phyloP scores from a whole-genome alignment of 169 alveolate species.

The Eimeria brunetti region DNA sequence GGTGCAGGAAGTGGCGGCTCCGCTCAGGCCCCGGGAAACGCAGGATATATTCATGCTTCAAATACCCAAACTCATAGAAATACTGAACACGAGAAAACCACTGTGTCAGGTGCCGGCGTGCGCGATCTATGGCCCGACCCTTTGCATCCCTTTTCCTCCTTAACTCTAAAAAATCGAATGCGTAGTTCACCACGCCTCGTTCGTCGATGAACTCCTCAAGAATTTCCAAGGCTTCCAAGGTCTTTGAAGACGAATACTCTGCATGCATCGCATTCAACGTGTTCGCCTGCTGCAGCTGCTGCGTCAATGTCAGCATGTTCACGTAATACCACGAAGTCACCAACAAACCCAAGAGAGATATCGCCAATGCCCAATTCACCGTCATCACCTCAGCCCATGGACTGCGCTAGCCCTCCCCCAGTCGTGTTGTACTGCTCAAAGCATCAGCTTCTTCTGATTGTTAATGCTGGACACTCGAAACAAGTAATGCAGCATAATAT shows the following conservation, averaged over 20 bases:
- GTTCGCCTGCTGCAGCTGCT: conserved; percentile 74
- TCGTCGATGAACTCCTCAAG: conserved; percentile 79
- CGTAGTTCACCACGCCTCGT: conserved; percentile 55
- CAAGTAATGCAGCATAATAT: neutral
- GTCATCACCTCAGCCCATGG: conserved; percentile 18
- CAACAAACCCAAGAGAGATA: conserved; percentile 42
- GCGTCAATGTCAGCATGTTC: conserved; percentile 71
- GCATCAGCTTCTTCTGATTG: neutral
- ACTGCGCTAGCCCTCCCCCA: conserved; percentile 24
- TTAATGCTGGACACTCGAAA: neutral
- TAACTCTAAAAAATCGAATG: conserved; percentile 42
- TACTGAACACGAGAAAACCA: conserved; percentile 78
- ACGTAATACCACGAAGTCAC: conserved; percentile 76
- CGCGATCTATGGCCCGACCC: conserved; percentile 73
- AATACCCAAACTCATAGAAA: conserved; percentile 68
- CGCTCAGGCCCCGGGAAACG: conserved; percentile 77
- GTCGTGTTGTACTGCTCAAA: neutral
- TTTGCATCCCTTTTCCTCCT: conserved; percentile 52
- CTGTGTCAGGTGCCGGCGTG: conserved; percentile 75
- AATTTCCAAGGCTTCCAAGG: conserved; percentile 71
- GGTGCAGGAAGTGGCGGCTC: conserved; percentile 65
- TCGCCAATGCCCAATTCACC: conserved; percentile 40
- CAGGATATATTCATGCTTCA: conserved; percentile 28
- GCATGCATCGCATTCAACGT: conserved; percentile 75
- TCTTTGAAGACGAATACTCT: conserved; percentile 65